Evolutionary conservation across 352 stramenopile species (phyloP).

Genomic region (Thalassiosira mediterranea): DNA sequence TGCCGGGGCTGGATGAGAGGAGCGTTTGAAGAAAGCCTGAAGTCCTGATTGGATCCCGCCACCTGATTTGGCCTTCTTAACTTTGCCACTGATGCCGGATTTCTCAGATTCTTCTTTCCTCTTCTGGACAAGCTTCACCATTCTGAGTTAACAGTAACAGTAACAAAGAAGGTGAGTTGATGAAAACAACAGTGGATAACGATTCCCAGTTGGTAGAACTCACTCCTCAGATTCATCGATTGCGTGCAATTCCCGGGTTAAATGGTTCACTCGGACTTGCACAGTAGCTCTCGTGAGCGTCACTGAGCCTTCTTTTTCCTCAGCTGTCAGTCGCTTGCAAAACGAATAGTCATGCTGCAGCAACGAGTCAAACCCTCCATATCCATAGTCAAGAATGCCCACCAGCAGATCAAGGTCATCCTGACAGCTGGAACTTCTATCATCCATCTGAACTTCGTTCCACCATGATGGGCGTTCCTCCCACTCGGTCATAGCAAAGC

Average conservation of each 20-base stretch:
- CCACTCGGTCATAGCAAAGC: slow-evolving; percentile 61
- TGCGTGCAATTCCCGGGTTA: slow-evolving; percentile 72
- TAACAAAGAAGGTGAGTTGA: too few relatives aligned
- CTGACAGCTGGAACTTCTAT: slow-evolving; percentile 43
- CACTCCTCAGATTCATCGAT: slow-evolving; percentile 67
- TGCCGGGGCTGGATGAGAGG: slow-evolving; percentile 4
- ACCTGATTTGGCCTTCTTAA: slow-evolving; percentile 53
- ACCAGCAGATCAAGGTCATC: slow-evolving; percentile 65
- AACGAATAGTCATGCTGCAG: slow-evolving; percentile 49
- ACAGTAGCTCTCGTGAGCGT: slow-evolving; percentile 56
- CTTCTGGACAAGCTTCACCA: slow-evolving; percentile 56
- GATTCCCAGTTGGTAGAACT: too few relatives aligned
- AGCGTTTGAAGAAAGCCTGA: slow-evolving; percentile 56
- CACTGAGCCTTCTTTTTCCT: slow-evolving; percentile 21
- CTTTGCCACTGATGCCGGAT: slow-evolving; percentile 24
- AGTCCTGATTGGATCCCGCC: slow-evolving; percentile 52
- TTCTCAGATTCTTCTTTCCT: slow-evolving; percentile 27
- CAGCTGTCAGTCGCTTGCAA: slow-evolving; percentile 31
- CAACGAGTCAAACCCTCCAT: slow-evolving; percentile 66
- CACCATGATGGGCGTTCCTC: slow-evolving; percentile 74
- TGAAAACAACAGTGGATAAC: background rate
- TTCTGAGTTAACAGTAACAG: slow-evolving; percentile 31
- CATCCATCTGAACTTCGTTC: slow-evolving; percentile 33
- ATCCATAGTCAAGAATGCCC: slow-evolving; percentile 72
- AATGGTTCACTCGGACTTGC: slow-evolving; percentile 70